These are phyloP conservation scores for Pelargonium nanum DNA, from an alignment of 345 rosid species.

Conservation along the genomic window DNA sequence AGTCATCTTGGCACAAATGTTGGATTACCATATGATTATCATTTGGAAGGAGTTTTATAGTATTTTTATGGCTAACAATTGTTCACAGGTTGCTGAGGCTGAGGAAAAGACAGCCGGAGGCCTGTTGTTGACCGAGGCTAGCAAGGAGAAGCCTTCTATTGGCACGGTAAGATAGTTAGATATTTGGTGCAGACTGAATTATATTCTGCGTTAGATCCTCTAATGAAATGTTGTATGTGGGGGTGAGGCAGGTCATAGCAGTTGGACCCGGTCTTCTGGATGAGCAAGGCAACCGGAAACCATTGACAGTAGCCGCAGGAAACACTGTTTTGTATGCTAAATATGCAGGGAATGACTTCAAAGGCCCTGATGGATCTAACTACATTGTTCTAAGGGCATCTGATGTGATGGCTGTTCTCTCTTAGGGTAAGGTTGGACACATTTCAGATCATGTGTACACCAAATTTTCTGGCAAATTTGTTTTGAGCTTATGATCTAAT, in stretches of 20 bases:
- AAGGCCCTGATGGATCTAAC: conserved; percentile 62
- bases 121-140: conserved; percentile 66
- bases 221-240: neutral
- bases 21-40: too few species aligned
- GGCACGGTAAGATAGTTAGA: conserved; percentile 45
- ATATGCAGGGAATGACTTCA: conserved; percentile 87
- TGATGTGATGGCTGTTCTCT: conserved; percentile 89
- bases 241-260: conserved; percentile 54
- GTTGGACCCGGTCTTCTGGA: conserved; percentile 78
- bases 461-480: neutral
- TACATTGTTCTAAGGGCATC: conserved; percentile 77
- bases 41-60: too few species aligned
- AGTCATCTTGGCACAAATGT: too few species aligned
- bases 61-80: too few species aligned
- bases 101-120: conserved; percentile 97
- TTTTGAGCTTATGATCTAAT: neutral
- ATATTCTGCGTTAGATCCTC: neutral
- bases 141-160: conserved; percentile 87
- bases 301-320: conserved; percentile 43
- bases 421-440: conserved; percentile 26
- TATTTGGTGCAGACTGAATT: neutral
- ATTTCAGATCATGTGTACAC: too few species aligned
- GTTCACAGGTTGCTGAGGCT: conserved; percentile 66
- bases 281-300: conserved; percentile 60
- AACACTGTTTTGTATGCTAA: conserved; percentile 80